Base-by-base conservation (phyloP, 2,329 filamentous ascomycete species). In the Cercospora sp. region DNA sequence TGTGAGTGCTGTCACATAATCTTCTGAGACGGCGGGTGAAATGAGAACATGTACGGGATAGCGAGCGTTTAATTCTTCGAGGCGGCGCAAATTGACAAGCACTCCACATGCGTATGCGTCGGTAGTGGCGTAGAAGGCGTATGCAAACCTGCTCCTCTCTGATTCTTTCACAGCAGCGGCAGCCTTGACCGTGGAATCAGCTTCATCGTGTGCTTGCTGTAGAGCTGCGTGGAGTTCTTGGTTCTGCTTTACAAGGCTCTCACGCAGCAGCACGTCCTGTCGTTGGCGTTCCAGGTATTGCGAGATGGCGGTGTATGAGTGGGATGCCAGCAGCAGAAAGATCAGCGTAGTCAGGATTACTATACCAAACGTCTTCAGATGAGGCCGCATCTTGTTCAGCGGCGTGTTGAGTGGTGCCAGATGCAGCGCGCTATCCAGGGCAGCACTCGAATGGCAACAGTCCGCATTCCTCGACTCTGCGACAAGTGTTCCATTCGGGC, bases 61-160 rank as follows among this genome's bases (percentile, higher is more conserved):
- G 13, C 48, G 64, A 2, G 71, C 67, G 18, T 72, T 45, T 28
- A 75, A 68, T 5, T 66, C 33, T n/a, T 68, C 68, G 33, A 77
- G 66, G 1, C 73, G 73, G 26, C 73, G 64, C 26, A 77, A 75
- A 68, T 76, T 77, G 60, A 77, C 72, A 5, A 77, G 64, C 13
- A 72, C 74, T 10, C 74, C 73, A 63, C 75, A 77, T 13, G 75
- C 75, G 58, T 77, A 76, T 20, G 63, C 26, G 58, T 75, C 71
- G 18, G 67, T 55, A 7, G 75, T 76, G 31, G 75, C 75, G 64
- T 76, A 76, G 68, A 77, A 77, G 28, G 74, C 71, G 61, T 76
- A 77, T 8, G 73, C 72, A 57, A 73, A 76, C 7, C 30, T 30
- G 53, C 33, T 65, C 6, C 28, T 40, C 20, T 60, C 13, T 12